These are phyloP conservation scores for Jamesozyma spencerorum DNA, from an alignment of 805 yeast genomes.

Conservation along the genomic window DNA sequence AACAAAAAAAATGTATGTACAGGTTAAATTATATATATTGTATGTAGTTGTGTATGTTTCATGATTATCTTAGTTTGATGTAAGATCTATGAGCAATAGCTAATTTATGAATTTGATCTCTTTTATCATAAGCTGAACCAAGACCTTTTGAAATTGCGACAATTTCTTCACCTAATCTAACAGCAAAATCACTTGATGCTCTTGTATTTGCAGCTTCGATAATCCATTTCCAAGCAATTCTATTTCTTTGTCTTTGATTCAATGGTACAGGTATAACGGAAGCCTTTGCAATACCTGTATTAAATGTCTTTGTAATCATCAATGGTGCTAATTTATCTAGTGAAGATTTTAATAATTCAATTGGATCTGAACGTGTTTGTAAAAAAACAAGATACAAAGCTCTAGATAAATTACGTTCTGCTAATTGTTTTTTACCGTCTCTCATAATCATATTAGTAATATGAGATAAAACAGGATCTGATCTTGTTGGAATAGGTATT, in stretches of 20 bases:
- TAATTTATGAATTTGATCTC: slow-evolving; percentile 69
- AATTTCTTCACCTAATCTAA: slow-evolving; percentile 85
- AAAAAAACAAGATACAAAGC: slow-evolving; percentile 60
- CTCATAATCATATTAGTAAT: slow-evolving; percentile 85
- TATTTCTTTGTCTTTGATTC: slow-evolving; percentile 68
- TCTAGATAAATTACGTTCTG: slow-evolving; percentile 60
- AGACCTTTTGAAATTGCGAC: slow-evolving; percentile 67
- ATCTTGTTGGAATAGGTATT: slow-evolving; percentile 48
- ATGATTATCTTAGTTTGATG: slow-evolving; percentile 36
- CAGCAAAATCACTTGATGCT: slow-evolving; percentile 71
- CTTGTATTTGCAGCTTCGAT: slow-evolving; percentile 75
- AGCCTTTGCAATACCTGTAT: slow-evolving; percentile 80
- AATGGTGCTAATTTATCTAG: slow-evolving; percentile 80
- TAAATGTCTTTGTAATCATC: slow-evolving; percentile 63
- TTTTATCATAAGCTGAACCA: slow-evolving; percentile 76
- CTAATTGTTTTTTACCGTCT: slow-evolving; percentile 77
- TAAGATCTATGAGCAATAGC: slow-evolving; percentile 87
- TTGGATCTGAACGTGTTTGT: slow-evolving; percentile 71
- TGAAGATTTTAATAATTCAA: slow-evolving; percentile 59
- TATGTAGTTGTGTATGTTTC: too few relatives aligned
- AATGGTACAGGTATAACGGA: slow-evolving; percentile 76
- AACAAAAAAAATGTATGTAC: too few relatives aligned
- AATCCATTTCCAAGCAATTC: slow-evolving; percentile 88
- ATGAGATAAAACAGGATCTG: slow-evolving; percentile 65
- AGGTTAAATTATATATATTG: too few relatives aligned